These are phyloP conservation scores for Solanum dulcamara DNA, from an alignment of 257 asterid genomes.

Conservation along the genomic window DNA sequence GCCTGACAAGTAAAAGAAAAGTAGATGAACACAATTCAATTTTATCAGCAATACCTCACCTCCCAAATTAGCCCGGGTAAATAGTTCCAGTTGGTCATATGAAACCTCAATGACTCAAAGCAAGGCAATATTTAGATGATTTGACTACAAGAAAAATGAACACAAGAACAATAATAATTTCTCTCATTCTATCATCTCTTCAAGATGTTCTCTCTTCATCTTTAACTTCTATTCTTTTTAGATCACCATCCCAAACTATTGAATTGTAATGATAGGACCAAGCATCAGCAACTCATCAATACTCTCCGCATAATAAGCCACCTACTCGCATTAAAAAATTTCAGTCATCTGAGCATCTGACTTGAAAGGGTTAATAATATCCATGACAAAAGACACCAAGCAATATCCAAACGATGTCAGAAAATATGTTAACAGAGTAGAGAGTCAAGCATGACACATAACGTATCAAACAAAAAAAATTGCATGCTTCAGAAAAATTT, in stretches of 20 bases:
- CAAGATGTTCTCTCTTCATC: background rate
- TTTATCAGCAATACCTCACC: background rate
- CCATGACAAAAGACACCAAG: background rate
- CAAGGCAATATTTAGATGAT: background rate
- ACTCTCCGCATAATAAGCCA: background rate
- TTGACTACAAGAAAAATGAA: background rate
- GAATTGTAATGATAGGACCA: background rate
- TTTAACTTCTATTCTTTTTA: background rate
- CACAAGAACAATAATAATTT: background rate
- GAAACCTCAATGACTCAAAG: background rate
- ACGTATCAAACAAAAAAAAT: background rate
- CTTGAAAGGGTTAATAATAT: background rate
- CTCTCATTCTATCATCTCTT: background rate
- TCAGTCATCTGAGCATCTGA: background rate
- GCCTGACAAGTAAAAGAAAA: conserved; percentile 31
- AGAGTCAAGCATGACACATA: background rate
- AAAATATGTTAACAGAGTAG: background rate
- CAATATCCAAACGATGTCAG: background rate
- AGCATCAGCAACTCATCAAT: background rate
- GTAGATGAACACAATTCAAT: background rate
- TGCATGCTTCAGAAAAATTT: background rate
- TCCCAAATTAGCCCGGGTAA: background rate
- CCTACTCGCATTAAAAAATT: background rate
- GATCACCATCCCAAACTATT: background rate
- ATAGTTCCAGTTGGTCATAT: background rate